Base-by-base conservation (phyloP, 306 rosid species). In the Corylus heterophylla region DNA sequence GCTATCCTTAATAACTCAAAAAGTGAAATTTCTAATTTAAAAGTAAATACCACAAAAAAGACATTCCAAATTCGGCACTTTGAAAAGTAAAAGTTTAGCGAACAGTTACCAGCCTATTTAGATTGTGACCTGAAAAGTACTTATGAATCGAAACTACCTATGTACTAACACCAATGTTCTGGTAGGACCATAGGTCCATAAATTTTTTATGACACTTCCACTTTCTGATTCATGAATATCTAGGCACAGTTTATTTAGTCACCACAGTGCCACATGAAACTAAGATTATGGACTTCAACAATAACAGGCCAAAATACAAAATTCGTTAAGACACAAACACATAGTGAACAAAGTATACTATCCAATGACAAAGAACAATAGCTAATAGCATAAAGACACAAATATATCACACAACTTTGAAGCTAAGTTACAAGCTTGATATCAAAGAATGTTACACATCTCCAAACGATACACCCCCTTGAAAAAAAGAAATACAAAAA, bases 361-460 rank as follows among this genome's bases (percentile, higher is more conserved):
- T 80, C 66, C 86, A 73, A 71, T 82, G 69, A 85, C 69, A 71
- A 76, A 78, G 84, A 82, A 73, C 73, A 66, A 79, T 42, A 76
- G 74, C 58, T 63, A 79, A n/a, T 35, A 77, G 77, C 76, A 79
- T 5, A 80, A 47, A 82, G 69, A 76, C 69, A 82, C 78, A 78
- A 58, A 47, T 50, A 52, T 74, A 85, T 77, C 84, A 76, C 76
- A 79, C 68, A 70, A 80, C 72, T 49, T 71, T 75, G 54, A 75
- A 83, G 74, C 83, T 81, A 83, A 50, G 77, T 77, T 90, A 89
- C 92, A 89, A 81, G 78, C 85, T 77, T 84, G 76, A 75, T 69
- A 80, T 75, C 85, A 82, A 83, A 85, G 82, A 88, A 86, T 72
- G 85, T 54, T 86, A 89, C 91, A 82, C 88, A 87, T 69, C 79